Base-by-base conservation (phyloP, 108 stramenopile genomes). In the Nitzschia sp. region DNA sequence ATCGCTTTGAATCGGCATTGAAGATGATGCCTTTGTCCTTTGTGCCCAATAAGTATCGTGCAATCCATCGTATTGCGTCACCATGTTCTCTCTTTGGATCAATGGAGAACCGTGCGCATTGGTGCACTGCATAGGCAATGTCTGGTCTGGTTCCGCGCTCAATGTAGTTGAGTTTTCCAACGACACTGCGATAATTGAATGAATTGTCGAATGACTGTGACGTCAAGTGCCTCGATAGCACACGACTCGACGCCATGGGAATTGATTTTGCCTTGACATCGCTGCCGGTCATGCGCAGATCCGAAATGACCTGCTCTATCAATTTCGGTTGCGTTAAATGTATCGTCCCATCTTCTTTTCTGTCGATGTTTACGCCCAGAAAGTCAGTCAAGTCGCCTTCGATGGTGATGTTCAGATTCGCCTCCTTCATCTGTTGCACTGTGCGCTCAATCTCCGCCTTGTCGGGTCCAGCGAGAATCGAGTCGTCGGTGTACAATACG, bases 321-420 rank as follows among this genome's bases (percentile, higher is more conserved):
- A 87, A 62, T n/a, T 78, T 64, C 13, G 76, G 70, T 54, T 87
- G 86, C 2, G 80, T 32, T 13, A 87, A 33, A 19, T 76, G 28
- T 6, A 78, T 59, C 11, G 18, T 68, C 1, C 79, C 82, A 62
- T 83, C 69, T 3, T 29, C 48, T 25, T 63, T 49, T 31, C 46
- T 8, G 0, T 60, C 35, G 30, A 82, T 67, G 54, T 72, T 71
- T 1, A 78, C 68, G 35, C 76, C 80, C 25, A 83, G 71, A 68
- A 77, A 86, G 26, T 75, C 77, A 24, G 46, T 54, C 1, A 78
- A 28, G 17, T 48, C 38, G 1, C 80, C 79, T 79, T 80, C 70
- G 36, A 59, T 65, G 23, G 65, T 57, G 8, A 75, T 66, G 46
- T 64, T 27, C 35, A 70, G 59, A n/a, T 54, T 33, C 38, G 36